Evolutionary conservation across 2,329 filamentous ascomycete species (phyloP), one percentile per base, ranked within the genome.

Genomic region (Fonsecaea nubica): DNA sequence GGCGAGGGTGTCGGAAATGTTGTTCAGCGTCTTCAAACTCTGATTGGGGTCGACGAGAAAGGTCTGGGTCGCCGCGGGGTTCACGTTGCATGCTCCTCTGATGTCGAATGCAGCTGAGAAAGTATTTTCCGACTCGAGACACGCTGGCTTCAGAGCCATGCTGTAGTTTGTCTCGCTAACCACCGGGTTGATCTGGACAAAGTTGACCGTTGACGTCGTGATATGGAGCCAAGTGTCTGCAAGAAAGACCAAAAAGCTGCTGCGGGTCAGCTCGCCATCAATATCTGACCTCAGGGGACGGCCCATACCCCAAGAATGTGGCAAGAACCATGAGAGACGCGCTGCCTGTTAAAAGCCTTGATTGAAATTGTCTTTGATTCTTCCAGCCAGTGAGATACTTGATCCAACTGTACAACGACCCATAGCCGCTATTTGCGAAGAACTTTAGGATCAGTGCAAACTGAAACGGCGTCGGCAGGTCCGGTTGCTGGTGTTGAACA

Each of bases 141-240:
- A 42, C 2, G 10, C 38, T 15, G 38, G 5, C 7, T 48, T 21
- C n/a, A 48, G n/a, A 10, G n/a, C 12, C 3, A 48, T 21, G 10
- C 18, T 48, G n/a, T 9, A 12, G n/a, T 48, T 21, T 10, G 42
- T 9, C n/a, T 8, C n/a, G 42, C 18, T 12, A 2, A 13, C 7
- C 2, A 21, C n/a, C n/a, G 56, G 56, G 18, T 18, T 45, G 56
- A 71, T 58, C 21, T 70, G 63, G 9, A 65, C 62, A 15, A 72
- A 68, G n/a, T 60, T 58, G 4, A 74, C 69, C 13, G 72, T 72
- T 5, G 69, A 71, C 10, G 69, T 73, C n/a, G 68, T 68, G 25
- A 75, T 45, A 57, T 75, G 72, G 40, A 75, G 69, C 73, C 73
- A 75, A 6, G 72, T 74, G 58, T 74, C 72, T 10, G 68, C 71